Evolutionary conservation across 2,329 filamentous ascomycete species (phyloP), one percentile per base, ranked within the genome.

Genomic region (Aspergillus melleus): DNA sequence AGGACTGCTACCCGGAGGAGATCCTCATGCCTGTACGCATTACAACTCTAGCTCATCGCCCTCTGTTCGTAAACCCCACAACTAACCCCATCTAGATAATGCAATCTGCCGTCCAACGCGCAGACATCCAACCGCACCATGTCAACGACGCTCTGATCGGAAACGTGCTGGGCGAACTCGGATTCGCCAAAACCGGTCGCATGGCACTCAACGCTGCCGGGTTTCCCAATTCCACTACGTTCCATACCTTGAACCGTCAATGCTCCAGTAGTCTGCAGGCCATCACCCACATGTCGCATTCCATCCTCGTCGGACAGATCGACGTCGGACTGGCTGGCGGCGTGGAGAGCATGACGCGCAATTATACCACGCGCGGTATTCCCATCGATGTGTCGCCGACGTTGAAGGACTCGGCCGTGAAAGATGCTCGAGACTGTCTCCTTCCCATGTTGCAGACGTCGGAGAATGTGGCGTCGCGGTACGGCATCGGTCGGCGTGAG

Each of bases 391-490:
- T 70, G 1, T 67, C 66, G 6, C 66, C 68, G 4, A 49, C 56
- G 3, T 26, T 71, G 50, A 63, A 54, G 26, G 60, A 64, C 4
- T 69, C 68, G 3, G 46, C 60, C 1, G 55, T 69, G 4, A 69
- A 91, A 73, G 91, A 96, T 73, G 86, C 91, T 0, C 75, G 75
- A 51, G 92, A 97, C 79, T 94, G 91, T 82, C 84, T 92, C 84
- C 84, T 91, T 81, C 90, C 93, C 66, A 98, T 98, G 93, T 91
- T 94, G 49, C 92, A 94, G 85, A 97, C 94, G 4, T 92, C 89
- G 61, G 93, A 98, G 81, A 97, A 97, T 76, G 92, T 98, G 19
- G 91, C 88, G 70, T 86, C 86, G 55, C 92, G 96, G 78, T 97
- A 96, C 77, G 86, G 89, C 71, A 87, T 97, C 72, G 80, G 85